A percentile compares a stretch with the other conserved stretches of the same genome.
phyloP scores from a whole-genome alignment of 352 stramenopile species.

The Globisporangium nunn region DNA sequence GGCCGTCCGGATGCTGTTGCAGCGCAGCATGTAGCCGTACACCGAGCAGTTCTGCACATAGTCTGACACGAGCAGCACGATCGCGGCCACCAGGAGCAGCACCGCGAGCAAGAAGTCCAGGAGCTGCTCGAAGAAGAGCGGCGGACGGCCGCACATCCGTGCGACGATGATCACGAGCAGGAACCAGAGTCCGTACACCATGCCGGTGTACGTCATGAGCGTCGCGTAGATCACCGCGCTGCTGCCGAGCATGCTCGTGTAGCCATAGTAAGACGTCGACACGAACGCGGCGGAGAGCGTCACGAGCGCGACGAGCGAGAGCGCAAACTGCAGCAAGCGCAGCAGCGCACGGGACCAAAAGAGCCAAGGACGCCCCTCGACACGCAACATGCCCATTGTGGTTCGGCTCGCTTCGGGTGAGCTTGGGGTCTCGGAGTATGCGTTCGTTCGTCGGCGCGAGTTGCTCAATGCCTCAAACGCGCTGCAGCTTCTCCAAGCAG shows the following conservation, averaged over 20 bases:
- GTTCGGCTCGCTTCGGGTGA: neutral
- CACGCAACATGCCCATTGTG: neutral
- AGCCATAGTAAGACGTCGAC: slow-evolving; percentile 53
- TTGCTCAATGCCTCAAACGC: neutral
- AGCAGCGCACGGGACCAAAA: slow-evolving; percentile 33
- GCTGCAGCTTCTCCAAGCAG: too few species aligned
- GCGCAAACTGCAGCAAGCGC: slow-evolving; percentile 56
- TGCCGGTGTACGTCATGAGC: slow-evolving; percentile 56
- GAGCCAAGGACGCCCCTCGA: slow-evolving; percentile 2
- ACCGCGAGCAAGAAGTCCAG: slow-evolving; percentile 48
- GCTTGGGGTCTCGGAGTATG: neutral
- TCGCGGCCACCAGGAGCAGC: slow-evolving; percentile 53
- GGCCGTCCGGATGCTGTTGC: slow-evolving; percentile 32
- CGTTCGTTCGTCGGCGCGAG: neutral
- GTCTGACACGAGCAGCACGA: slow-evolving; percentile 61
- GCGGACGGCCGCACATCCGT: slow-evolving; percentile 31
- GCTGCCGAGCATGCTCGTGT: slow-evolving; percentile 65
- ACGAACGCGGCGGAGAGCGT: slow-evolving; percentile 59
- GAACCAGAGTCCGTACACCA: slow-evolving; percentile 55
- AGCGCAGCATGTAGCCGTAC: slow-evolving; percentile 69
- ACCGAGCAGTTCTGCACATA: slow-evolving; percentile 56
- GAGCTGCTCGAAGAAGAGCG: slow-evolving; percentile 33
- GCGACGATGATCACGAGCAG: slow-evolving; percentile 39
- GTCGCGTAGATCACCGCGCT: slow-evolving; percentile 46
- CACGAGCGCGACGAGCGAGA: slow-evolving; percentile 46